These are phyloP conservation scores for Drechslerella dactyloides DNA, from an alignment of 2,329 filamentous ascomycete species.

Conservation along the genomic window DNA sequence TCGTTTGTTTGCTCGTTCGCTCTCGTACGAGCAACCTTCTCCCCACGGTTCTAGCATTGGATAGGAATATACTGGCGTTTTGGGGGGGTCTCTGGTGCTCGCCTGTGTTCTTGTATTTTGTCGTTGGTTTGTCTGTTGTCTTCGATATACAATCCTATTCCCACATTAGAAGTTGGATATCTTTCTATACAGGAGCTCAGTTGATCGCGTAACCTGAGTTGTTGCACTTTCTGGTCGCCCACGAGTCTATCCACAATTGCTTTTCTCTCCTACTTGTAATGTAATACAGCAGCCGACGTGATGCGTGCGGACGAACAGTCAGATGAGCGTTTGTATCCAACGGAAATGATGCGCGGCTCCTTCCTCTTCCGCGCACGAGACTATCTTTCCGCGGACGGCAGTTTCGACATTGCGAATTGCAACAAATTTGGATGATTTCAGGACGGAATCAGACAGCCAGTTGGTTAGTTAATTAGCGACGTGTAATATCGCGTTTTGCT, in stretches of 20 bases:
- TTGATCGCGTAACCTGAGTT: too few relatives aligned
- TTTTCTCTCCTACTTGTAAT: slow-evolving; percentile 19
- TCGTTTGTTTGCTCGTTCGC: slow-evolving; percentile 56
- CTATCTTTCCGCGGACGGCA: too few relatives aligned
- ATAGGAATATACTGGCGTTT: slow-evolving; percentile 43
- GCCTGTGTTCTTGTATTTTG: slow-evolving; percentile 13
- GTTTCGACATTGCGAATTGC: too few relatives aligned
- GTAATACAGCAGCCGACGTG: slow-evolving; percentile 11
- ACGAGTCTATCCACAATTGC: slow-evolving; percentile 10
- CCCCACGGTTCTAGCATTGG: slow-evolving; percentile 28
- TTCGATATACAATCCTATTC: slow-evolving; percentile 1
- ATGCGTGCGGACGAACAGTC: slow-evolving; percentile 5
- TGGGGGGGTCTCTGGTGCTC: slow-evolving; percentile 23
- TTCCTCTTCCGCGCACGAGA: too few relatives aligned
- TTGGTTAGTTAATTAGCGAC: too few relatives aligned
- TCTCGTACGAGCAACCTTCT: slow-evolving; percentile 54
- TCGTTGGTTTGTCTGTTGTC: slow-evolving; percentile 12
- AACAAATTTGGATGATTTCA: too few relatives aligned
- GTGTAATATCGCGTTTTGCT: neutral
- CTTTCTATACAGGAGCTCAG: too few relatives aligned
- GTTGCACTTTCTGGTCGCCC: neutral
- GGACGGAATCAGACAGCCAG: too few relatives aligned
- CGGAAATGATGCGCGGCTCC: slow-evolving; percentile 10
- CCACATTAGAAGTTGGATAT: slow-evolving; percentile 21
- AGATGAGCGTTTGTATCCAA: slow-evolving; percentile 22